Evolutionary conservation across 225 moss, liverwort and hornwort species (phyloP).

Genomic region (Anthoceros angustus): DNA sequence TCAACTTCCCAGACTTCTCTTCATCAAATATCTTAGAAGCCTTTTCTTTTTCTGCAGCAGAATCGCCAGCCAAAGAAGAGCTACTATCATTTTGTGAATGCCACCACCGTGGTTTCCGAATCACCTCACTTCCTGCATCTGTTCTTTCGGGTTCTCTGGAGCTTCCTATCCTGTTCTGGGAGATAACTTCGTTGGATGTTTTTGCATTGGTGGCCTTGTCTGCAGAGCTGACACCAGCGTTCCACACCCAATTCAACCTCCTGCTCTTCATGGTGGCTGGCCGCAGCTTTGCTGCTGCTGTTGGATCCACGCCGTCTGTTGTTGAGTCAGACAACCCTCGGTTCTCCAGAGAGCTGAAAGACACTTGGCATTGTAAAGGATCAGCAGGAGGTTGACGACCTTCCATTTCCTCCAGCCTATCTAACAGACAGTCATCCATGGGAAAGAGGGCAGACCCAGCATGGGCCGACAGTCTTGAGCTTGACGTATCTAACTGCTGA

Average conservation of each 20-base stretch:
- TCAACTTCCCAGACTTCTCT: slow-evolving; percentile 9
- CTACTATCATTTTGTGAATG: slow-evolving; percentile 27
- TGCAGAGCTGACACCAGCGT: slow-evolving; percentile 19
- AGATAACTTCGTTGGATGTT: slow-evolving; percentile 12
- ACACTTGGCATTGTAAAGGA: no score
- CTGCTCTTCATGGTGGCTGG: slow-evolving; percentile 11
- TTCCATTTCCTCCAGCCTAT: neutral
- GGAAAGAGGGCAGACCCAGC: no score
- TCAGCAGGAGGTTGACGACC: neutral
- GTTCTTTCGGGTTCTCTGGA: slow-evolving; percentile 8
- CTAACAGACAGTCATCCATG: neutral
- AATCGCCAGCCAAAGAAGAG: neutral
- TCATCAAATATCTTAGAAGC: slow-evolving; percentile 8
- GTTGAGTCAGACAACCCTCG: neutral
- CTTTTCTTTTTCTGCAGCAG: no score
- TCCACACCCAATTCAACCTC: slow-evolving; percentile 42
- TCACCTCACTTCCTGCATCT: slow-evolving; percentile 10
- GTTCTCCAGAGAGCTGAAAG: neutral
- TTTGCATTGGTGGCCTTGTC: slow-evolving; percentile 17
- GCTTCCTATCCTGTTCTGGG: slow-evolving; percentile 7
- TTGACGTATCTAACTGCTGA: no score
- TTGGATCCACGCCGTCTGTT: neutral
- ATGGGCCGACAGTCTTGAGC: no score
- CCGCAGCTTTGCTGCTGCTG: slow-evolving; percentile 16
- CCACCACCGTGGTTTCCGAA: slow-evolving; percentile 40